Percentiles rank a stretch among this genome's conserved stretches.
Conservation (phyloP, 2,329 filamentous ascomycete species). For the Eutypella sp. region DNA sequence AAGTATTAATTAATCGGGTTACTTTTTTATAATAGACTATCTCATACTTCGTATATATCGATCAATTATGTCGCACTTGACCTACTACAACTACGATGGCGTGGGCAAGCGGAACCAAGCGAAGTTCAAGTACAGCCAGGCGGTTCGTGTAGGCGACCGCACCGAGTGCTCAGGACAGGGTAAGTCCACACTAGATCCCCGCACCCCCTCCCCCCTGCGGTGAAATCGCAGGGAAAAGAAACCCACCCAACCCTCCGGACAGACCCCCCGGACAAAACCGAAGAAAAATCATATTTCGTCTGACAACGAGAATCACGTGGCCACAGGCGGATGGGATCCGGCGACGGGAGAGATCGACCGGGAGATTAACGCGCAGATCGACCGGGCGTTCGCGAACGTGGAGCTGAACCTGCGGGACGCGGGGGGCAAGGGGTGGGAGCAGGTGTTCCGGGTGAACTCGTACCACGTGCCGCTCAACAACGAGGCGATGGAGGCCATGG, state of each 20-base stretch:
- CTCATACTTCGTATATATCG: too few species aligned
- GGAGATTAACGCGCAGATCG: conserved; percentile 41
- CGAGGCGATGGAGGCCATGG: conserved; percentile 36
- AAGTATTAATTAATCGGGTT: too few species aligned
- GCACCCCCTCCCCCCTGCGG: too few species aligned
- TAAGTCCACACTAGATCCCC: too few species aligned
- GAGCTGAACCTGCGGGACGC: conserved; percentile 44
- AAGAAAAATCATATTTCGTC: neutral
- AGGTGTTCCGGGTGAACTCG: conserved; percentile 45
- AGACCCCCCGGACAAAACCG: too few species aligned
- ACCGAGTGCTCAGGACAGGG: neutral
- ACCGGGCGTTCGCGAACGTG: conserved; percentile 52
- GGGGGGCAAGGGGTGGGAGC: conserved; percentile 51
- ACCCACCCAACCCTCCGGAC: too few species aligned
- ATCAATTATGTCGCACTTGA: neutral
- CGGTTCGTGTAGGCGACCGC: conserved; percentile 1
- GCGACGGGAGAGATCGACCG: conserved; percentile 19
- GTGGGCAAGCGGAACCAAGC: neutral
- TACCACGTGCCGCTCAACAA: conserved; percentile 40
- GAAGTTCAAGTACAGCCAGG: neutral
- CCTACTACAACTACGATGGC: neutral
- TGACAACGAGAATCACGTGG: neutral
- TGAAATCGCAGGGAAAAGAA: too few species aligned
- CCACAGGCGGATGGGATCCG: conserved; percentile 28
- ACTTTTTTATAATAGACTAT: too few species aligned